Conservation (phyloP, 2,329 filamentous ascomycete species). For the Diaporthe batatas region DNA sequence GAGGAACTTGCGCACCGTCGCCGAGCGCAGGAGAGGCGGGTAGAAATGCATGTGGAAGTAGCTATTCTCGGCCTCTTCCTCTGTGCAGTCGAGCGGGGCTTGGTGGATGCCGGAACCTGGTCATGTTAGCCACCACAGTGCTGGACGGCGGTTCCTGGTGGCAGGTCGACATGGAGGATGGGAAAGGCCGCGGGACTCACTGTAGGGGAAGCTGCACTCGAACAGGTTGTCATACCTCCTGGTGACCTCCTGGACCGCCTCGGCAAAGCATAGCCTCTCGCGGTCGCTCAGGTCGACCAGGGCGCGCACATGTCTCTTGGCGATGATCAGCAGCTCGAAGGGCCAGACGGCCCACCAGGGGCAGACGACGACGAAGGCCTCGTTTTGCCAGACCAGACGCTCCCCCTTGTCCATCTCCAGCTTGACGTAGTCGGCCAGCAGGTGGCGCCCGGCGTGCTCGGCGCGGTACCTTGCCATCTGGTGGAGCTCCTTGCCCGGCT, state of each 20-base stretch:
- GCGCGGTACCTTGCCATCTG: conserved; percentile 83
- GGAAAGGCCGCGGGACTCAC: conserved; percentile 59
- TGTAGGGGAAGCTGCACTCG: conserved; percentile 96
- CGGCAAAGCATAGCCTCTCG: conserved; percentile 82
- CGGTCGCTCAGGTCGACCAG: conserved; percentile 82
- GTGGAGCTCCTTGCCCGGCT: conserved; percentile 82
- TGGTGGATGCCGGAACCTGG: conserved; percentile 93
- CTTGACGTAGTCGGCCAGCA: conserved; percentile 88
- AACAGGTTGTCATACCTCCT: conserved; percentile 97
- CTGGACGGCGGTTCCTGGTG: neutral
- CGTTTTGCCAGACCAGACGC: conserved; percentile 90
- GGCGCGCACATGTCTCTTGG: conserved; percentile 85
- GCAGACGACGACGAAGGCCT: conserved; percentile 85
- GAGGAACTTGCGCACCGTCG: conserved; percentile 94
- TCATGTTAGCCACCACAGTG: conserved; percentile 44
- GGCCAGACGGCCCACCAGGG: conserved; percentile 99
- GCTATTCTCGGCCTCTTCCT: conserved; percentile 86
- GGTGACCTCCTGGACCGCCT: conserved; percentile 88
- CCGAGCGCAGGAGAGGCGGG: conserved; percentile 90
- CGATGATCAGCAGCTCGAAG: conserved; percentile 92
- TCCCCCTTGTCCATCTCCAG: conserved; percentile 86
- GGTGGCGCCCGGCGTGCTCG: conserved; percentile 78
- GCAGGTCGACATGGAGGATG: neutral
- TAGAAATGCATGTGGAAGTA: conserved; percentile 99
- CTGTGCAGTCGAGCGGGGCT: conserved; percentile 84